These are phyloP conservation scores for Azolla pinnata DNA, from an alignment of 75 land plant species.

Conservation along the genomic window DNA sequence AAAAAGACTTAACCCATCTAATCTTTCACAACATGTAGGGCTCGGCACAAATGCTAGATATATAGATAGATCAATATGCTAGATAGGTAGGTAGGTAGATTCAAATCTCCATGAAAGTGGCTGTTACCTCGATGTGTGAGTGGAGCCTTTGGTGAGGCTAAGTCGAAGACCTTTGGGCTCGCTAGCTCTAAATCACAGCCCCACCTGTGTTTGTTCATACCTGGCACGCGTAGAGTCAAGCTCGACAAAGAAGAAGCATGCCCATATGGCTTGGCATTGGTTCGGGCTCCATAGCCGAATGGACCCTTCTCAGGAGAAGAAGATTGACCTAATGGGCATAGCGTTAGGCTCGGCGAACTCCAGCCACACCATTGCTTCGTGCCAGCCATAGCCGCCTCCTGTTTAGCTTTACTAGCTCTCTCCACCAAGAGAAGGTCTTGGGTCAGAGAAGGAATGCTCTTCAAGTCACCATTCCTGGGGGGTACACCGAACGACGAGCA, in stretches of 20 bases:
- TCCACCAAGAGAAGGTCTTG: constrained; percentile 18
- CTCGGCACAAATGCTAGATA: too few relatives aligned
- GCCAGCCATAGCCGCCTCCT: constrained; percentile 2
- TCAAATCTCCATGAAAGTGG: too few relatives aligned
- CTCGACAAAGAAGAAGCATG: background rate
- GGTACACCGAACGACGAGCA: too few relatives aligned
- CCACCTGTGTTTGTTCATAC: constrained; percentile 12
- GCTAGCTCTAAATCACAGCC: constrained; percentile 27
- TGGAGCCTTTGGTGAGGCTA: constrained; percentile 6
- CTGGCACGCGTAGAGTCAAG: background rate
- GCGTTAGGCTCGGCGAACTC: constrained; percentile 2
- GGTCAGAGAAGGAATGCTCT: constrained; percentile 12
- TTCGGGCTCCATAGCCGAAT: too few relatives aligned
- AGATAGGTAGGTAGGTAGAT: too few relatives aligned
- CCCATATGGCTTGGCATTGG: background rate
- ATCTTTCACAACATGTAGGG: too few relatives aligned
- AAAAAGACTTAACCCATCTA: too few relatives aligned
- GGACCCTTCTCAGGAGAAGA: too few relatives aligned
- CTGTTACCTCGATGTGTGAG: constrained; percentile 1
- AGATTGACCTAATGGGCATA: constrained; percentile 2
- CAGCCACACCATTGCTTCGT: background rate
- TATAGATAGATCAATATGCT: too few relatives aligned
- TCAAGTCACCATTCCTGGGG: constrained; percentile 16
- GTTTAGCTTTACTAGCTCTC: constrained; percentile 8
- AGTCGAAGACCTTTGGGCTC: constrained; percentile 23